Base-by-base conservation (phyloP, 2,329 filamentous ascomycete genomes). In the Cladophialophora bantiana region DNA sequence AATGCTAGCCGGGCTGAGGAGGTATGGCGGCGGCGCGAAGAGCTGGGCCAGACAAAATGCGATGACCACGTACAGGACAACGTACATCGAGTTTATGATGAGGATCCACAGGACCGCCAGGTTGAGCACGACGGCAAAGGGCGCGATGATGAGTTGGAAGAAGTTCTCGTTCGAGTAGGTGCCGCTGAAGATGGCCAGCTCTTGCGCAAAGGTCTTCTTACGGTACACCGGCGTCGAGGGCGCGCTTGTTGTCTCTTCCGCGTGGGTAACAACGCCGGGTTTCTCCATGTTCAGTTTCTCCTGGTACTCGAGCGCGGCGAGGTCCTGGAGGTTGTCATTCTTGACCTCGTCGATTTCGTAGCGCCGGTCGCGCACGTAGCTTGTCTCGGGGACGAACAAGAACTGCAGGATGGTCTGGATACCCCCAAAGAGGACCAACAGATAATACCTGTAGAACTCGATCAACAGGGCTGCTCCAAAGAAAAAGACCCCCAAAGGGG, bases 91-190 rank as follows among this genome's bases (percentile, higher is more conserved):
- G 55, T 60, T 72, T 64, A 74, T 71, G 35, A 74, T 72, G 48
- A 75, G 69, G 72, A 74, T 72, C 32, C 68, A 72, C 48, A 72
- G 71, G 10, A 75, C 68, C 6, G 74, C 70, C 4, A 72, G 64
- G 65, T 73, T 75, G 18, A 75, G 64, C 5, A 75, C 62, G 71
- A 75, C 75, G 53, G 72, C 74, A 26, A 77, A 73, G 4, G 75
- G 75, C 2, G 74, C 69, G 31, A 75, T 36, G 13, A 75, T 70
- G 57, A 75, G 73, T 18, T 68, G 68, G 9, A 75, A 52, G 36
- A 71, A 54, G 57, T 67, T 59, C 50, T 69, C 66, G 57, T 65
- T 56, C 31, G 59, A 65, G 50, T 68, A 65, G 18, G 56, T 60
- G 7, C 68, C 70, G 48, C 58, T 68, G 58, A 68, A 72, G 31